These are phyloP conservation scores for Chaetomium fimeti DNA, from an alignment of 495 filamentous ascomycete genomes.

Conservation along the genomic window DNA sequence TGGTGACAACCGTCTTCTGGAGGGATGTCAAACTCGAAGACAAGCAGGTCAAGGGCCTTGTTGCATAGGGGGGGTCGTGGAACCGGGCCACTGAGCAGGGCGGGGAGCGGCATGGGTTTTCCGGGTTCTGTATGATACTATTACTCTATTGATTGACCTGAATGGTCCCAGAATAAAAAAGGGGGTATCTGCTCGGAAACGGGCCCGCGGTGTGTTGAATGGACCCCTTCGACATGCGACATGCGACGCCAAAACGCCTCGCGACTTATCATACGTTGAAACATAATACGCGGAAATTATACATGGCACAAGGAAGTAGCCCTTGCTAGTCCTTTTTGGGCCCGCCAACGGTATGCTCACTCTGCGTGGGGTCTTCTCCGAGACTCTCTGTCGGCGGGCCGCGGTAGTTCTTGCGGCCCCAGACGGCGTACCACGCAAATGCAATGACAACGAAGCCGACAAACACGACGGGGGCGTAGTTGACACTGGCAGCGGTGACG, in stretches of 20 bases:
- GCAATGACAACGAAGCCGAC: conserved; percentile 58
- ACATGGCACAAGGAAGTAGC: not conserved
- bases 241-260: conserved; percentile 23
- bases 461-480: conserved; percentile 63
- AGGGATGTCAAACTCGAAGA: conserved; percentile 55
- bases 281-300: conserved; percentile 14
- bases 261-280: conserved; percentile 20
- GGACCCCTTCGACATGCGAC: conserved; percentile 11
- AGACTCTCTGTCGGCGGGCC: conserved; percentile 56
- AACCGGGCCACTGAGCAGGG: too few species aligned
- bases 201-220: conserved; percentile 19
- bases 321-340: conserved; percentile 23
- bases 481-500: conserved; percentile 57
- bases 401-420: conserved; percentile 67
- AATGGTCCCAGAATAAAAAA: not conserved
- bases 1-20: conserved; percentile 48
- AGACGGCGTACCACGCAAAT: conserved; percentile 43
- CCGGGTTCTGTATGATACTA: not conserved
- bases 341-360: not conserved
- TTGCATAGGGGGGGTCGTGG: not conserved
- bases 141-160: not conserved
- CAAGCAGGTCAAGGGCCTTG: conserved; percentile 34
- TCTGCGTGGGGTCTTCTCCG: conserved; percentile 9
- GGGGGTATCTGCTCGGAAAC: conserved; percentile 20
- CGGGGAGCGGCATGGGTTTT: too few species aligned